Percentiles rank a stretch among this genome's conserved stretches.
phyloP scores from a whole-genome alignment of 2,329 filamentous ascomycete species.

The Aspergillus pseudotamarii region DNA sequence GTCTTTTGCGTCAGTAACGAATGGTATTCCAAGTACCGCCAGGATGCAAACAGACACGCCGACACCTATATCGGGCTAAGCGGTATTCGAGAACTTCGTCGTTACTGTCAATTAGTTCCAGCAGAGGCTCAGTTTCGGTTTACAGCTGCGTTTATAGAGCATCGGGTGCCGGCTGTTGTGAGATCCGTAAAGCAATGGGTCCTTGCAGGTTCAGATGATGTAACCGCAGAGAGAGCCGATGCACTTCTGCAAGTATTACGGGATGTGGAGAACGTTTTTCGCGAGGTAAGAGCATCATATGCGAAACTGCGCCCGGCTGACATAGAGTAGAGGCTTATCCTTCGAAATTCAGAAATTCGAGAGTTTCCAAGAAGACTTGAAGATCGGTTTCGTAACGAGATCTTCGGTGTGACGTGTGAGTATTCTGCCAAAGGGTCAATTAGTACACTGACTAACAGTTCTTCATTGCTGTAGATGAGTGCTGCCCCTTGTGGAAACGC shows the following conservation, averaged over 20 bases:
- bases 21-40: conserved; percentile 17
- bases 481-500: conserved; percentile 5
- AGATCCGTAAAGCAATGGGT: conserved; percentile 22
- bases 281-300: conserved; percentile 9
- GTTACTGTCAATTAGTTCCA: conserved; percentile 24
- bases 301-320: conserved; percentile 1
- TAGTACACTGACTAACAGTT: not conserved
- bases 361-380: not conserved
- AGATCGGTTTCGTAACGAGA: conserved; percentile 2
- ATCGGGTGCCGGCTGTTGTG: conserved; percentile 19
- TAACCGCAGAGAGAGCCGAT: conserved; percentile 18
- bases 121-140: conserved; percentile 21
- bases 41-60: not conserved
- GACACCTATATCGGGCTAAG: conserved; percentile 22
- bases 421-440: not conserved
- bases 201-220: conserved; percentile 13
- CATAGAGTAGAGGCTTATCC: conserved; percentile 1
- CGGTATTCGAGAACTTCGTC: conserved; percentile 24
- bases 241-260: conserved; percentile 14
- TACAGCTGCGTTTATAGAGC: conserved; percentile 14
- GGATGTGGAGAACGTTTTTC: conserved; percentile 11
- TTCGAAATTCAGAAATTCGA: not conserved
- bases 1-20: conserved; percentile 27
- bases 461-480: not conserved
- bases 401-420: conserved; percentile 13